Evolutionary conservation across 805 yeast genomes (phyloP).

Genomic region (Priceomyces fermenticarens): DNA sequence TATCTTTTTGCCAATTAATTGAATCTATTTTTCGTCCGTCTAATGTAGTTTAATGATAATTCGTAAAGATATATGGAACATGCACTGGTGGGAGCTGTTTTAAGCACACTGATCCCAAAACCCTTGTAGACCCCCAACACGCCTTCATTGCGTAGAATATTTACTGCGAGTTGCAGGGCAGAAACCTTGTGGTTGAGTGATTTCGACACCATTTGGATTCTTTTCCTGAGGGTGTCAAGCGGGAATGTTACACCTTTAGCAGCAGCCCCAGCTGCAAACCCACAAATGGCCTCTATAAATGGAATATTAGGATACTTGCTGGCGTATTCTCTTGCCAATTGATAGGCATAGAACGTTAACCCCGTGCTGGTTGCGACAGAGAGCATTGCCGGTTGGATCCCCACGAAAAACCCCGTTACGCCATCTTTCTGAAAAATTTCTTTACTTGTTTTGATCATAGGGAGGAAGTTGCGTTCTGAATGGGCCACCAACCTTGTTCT

Average conservation of each 20-base stretch:
- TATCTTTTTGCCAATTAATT: constrained; percentile 24
- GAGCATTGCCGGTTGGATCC: constrained; percentile 48
- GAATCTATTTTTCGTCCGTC: constrained; percentile 2
- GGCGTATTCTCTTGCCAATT: constrained; percentile 41
- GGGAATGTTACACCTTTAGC: constrained; percentile 82
- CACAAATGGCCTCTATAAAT: constrained; percentile 54
- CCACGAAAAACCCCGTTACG: constrained; percentile 45
- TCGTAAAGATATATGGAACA: constrained; percentile 68
- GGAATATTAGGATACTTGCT: constrained; percentile 26
- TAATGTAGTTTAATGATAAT: constrained; percentile 18
- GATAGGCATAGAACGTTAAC: constrained; percentile 69
- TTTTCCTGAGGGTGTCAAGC: constrained; percentile 74
- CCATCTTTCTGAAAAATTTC: constrained; percentile 35
- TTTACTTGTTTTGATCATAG: constrained; percentile 26
- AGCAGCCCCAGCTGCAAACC: constrained; percentile 71
- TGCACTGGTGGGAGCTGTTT: constrained; percentile 79
- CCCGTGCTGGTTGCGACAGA: constrained; percentile 75
- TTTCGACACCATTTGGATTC: constrained; percentile 58
- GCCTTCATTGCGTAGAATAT: constrained; percentile 58
- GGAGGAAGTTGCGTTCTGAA: constrained; percentile 30
- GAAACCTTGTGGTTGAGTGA: constrained; percentile 8
- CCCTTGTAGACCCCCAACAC: constrained; percentile 71
- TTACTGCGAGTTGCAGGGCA: constrained; percentile 22
- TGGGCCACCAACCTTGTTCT: constrained; percentile 84
- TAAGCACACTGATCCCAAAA: constrained; percentile 62